Evolutionary conservation across 2,329 filamentous ascomycete genomes (phyloP), one percentile per base, ranked within the genome.

Genomic region (Macroventuria anomochaeta): DNA sequence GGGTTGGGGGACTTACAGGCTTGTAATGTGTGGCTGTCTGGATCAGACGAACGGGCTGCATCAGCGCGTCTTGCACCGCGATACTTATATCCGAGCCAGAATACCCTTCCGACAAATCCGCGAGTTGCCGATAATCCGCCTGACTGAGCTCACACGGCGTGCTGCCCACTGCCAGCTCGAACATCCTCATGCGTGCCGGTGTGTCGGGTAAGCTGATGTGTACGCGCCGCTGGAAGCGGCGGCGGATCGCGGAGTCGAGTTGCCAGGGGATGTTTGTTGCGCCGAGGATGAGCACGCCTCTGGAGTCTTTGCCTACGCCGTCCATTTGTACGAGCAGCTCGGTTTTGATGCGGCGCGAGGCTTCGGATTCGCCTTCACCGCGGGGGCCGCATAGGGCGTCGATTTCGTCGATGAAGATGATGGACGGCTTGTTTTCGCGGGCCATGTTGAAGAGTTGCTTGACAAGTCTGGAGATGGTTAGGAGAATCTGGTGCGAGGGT

Each of bases 231-330:
- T 99, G 96, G 81, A 99, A 99, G 70, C 95, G 91, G 75, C 95
- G 86, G 64, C 95, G 88, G 67, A 99, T 99, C 65, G 95, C 95
- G 10, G 91, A 90, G 74, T 99, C 95, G 41, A 99, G 83, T 80
- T 99, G 93, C 95, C 95, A 99, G 15, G 95, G 95, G 58, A 99
- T 97, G 74, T 99, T 99, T 51, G 95, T 99, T 47, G 95, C 95
- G 56, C 95, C 95, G 3, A 99, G 85, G 33, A 99, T 96, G 20
- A 99, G 81, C 7, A 99, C 93, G 17, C 93, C 95, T 68, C 89
- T 92, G 58, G 89, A 93, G 76, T 99, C 95, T 59, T 96, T 93
- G 59, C 95, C 96, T 8, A 99, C 95, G 77, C 95, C 96, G 68
- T 99, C 95, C 95, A 99, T 99, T 77, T 99, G 95, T 15, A 99